Base-by-base conservation (phyloP, 2,329 filamentous ascomycete species). In the Cryphonectria naterciae region DNA sequence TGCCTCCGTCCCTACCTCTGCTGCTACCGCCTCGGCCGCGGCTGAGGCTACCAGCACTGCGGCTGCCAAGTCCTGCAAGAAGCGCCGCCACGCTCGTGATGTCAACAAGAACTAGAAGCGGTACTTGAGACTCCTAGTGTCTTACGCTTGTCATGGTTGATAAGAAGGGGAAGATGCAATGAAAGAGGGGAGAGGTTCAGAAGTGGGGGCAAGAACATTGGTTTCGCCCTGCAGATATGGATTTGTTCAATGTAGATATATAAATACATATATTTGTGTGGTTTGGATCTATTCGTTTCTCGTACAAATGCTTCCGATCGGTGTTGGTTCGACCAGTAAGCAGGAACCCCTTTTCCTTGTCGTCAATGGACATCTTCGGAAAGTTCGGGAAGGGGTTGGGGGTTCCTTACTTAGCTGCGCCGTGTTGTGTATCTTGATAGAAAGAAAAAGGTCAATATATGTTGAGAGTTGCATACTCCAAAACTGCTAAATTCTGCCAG, bases 1-100 rank as follows among this genome's bases (percentile, higher is more conserved):
- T 25, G 25, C 56, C 43, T 22, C 35, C 67, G 60, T 73, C 73
- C 70, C 73, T 25, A 75, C 75, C 25, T 75, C 76, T 39, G 62
- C 72, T 41, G 68, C 72, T 46, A 74, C 68, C 4, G 35, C 68
- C 4, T 58, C 67, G 15, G 46, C 28, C n/a, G 64, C 67, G 2
- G 10, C 67, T 25, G 56, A 43, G 17, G 67, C 35, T 41, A 39
- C 60, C 13, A 54, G 58, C n/a, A 32, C 28, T 13, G 22, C 11
- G n/a, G 41, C 56, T 8, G 60, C 66, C 8, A 68, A 56, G 58
- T 63, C 60, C 58, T 68, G 67, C 64, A 46, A 56, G 58, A 54
- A 64, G 43, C 43, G 60, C n/a, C 61, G 67, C 17, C 67, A 68
- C 67, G 67, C 67, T 56, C 58, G 67, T 49, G 67, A 63, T 63